phyloP scores from a whole-genome alignment of 2,329 filamentous ascomycete genomes.

The Stenocarpella maydis region DNA sequence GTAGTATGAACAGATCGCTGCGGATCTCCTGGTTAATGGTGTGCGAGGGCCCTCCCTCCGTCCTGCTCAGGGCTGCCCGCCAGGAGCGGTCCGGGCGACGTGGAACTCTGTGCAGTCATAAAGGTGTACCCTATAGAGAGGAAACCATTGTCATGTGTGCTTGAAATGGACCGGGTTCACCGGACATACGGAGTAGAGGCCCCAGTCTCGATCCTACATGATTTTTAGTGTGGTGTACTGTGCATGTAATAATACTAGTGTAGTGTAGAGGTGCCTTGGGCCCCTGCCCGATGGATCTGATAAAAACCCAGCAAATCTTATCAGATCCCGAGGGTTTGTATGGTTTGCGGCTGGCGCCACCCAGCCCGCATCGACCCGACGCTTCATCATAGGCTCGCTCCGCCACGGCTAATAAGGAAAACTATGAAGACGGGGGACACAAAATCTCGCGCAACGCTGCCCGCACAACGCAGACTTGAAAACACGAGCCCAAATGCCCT shows the following conservation, averaged over 20 bases:
- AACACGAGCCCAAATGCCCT: slow-evolving; percentile 4
- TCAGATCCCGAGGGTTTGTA: slow-evolving; percentile 30
- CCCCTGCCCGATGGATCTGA: slow-evolving; percentile 26
- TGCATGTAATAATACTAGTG: too few species aligned
- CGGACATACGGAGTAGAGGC: too few species aligned
- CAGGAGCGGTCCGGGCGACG: background rate
- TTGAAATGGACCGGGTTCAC: background rate
- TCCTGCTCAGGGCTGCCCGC: background rate
- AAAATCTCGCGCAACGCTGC: slow-evolving; percentile 18
- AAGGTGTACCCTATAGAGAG: too few species aligned
- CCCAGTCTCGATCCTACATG: too few species aligned
- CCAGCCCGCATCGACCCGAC: slow-evolving; percentile 14
- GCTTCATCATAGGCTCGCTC: slow-evolving; percentile 9
- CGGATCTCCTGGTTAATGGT: too few species aligned
- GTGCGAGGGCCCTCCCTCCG: too few species aligned
- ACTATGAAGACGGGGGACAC: background rate
- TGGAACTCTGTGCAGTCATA: background rate
- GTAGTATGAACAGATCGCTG: background rate
- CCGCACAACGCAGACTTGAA: background rate
- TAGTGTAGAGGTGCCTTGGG: too few species aligned
- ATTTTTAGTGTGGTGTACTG: too few species aligned
- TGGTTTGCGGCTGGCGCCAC: slow-evolving; percentile 24
- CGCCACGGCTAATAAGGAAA: too few species aligned
- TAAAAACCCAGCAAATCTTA: slow-evolving; percentile 25
- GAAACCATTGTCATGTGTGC: background rate